Conservation (phyloP, 495 filamentous ascomycete genomes). For the Articulospora tetracladia region DNA sequence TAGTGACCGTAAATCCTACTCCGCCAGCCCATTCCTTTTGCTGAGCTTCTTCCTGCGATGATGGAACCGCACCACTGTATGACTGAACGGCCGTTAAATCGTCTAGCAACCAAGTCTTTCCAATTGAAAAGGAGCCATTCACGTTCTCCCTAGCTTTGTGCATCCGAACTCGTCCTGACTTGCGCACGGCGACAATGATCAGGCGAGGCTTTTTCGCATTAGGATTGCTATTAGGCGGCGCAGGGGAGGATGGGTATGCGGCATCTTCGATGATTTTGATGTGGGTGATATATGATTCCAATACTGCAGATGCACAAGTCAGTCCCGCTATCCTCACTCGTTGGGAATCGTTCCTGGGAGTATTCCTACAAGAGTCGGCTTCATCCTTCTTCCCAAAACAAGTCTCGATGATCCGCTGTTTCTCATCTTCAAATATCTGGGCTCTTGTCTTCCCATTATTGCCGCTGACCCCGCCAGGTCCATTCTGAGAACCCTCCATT, state of each 20-base stretch:
- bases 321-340: neutral
- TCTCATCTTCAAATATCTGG: conserved; percentile 93
- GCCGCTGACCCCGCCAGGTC: conserved; percentile 25
- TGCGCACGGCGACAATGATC: conserved; percentile 88
- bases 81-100: conserved; percentile 79
- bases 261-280: conserved; percentile 85
- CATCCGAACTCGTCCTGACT: conserved; percentile 87
- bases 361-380: conserved; percentile 71
- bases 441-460: conserved; percentile 57
- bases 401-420: conserved; percentile 84
- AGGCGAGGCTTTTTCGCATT: conserved; percentile 83
- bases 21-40: conserved; percentile 73
- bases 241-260: conserved; percentile 76
- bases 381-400: conserved; percentile 86
- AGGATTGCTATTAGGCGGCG: conserved; percentile 64
- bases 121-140: conserved; percentile 93
- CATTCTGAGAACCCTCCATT: conserved; percentile 28
- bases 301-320: conserved; percentile 45
- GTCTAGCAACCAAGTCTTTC: conserved; percentile 95
- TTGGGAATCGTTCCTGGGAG: neutral
- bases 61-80: conserved; percentile 54
- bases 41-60: conserved; percentile 55
- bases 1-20: conserved; percentile 80
- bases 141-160: conserved; percentile 95
- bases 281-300: conserved; percentile 97